Conservation (phyloP, 352 stramenopile species). For the Pythium scleroteichum region DNA sequence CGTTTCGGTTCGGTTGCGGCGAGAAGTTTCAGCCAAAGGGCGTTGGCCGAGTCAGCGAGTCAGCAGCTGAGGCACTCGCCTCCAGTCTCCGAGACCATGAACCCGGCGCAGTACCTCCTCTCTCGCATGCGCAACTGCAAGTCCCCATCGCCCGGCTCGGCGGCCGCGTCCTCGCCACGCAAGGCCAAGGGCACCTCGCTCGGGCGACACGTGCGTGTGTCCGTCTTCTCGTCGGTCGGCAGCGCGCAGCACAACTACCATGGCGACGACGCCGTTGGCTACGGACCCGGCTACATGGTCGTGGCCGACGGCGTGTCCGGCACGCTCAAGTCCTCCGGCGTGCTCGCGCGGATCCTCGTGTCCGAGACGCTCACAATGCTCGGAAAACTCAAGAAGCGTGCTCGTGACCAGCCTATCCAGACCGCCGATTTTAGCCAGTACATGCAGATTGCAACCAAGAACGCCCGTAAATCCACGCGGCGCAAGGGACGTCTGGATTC, state of each 20-base stretch:
- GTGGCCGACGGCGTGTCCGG: slow-evolving; percentile 84
- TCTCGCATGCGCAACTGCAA: slow-evolving; percentile 78
- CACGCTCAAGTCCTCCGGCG: slow-evolving; percentile 82
- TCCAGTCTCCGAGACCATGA: slow-evolving; percentile 35
- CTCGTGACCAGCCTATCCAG: slow-evolving; percentile 54
- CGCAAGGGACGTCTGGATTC: slow-evolving; percentile 84
- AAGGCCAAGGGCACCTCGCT: slow-evolving; percentile 16
- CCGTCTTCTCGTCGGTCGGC: slow-evolving; percentile 76
- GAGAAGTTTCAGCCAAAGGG: slow-evolving; percentile 5
- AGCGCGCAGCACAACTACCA: slow-evolving; percentile 81
- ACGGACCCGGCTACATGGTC: slow-evolving; percentile 84
- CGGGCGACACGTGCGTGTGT: slow-evolving; percentile 13
- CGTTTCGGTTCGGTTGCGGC: slow-evolving; percentile 1
- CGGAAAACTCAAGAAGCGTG: slow-evolving; percentile 67
- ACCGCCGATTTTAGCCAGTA: slow-evolving; percentile 58
- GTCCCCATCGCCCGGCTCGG: slow-evolving; percentile 37
- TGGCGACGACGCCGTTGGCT: slow-evolving; percentile 85
- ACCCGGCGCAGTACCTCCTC: slow-evolving; percentile 66
- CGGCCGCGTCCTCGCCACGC: slow-evolving; percentile 22
- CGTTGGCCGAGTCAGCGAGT: not conserved
- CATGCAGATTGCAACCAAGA: slow-evolving; percentile 74
- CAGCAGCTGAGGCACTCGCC: not conserved
- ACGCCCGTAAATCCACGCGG: slow-evolving; percentile 65
- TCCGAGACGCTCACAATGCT: slow-evolving; percentile 72
- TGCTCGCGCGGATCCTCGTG: slow-evolving; percentile 78